Percentiles rank a stretch among this genome's conserved stretches.
phyloP scores from a whole-genome alignment of 148 eudicot genomes.

The Vaccinium vitisidaea region DNA sequence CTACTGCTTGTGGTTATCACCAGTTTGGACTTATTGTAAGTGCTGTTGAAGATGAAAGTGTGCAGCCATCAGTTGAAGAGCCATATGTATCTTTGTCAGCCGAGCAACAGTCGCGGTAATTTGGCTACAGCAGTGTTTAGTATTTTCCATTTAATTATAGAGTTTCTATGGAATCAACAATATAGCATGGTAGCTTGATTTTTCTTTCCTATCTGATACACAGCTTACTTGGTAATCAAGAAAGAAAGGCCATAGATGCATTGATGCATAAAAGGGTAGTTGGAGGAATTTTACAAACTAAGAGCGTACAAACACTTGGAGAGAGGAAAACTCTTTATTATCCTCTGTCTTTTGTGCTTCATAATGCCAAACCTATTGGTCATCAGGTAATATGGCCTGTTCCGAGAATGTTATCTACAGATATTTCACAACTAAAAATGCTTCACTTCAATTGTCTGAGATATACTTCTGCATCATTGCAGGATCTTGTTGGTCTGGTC shows the following conservation, averaged over 20 bases:
- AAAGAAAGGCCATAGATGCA: conserved; percentile 39
- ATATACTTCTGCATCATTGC: conserved; percentile 27
- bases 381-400: conserved; percentile 64
- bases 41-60: conserved; percentile 40
- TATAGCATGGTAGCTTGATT: conserved; percentile 4
- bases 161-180: not conserved
- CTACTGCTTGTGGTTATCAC: conserved; percentile 64
- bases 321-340: conserved; percentile 43
- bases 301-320: conserved; percentile 48
- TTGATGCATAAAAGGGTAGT: conserved; percentile 42
- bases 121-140: not conserved
- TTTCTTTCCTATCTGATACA: conserved; percentile 18
- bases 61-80: conserved; percentile 32
- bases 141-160: conserved; percentile 2
- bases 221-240: conserved; percentile 45
- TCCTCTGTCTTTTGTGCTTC: conserved; percentile 52
- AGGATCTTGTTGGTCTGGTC: conserved; percentile 93
- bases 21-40: conserved; percentile 79
- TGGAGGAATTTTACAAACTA: conserved; percentile 50
- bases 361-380: conserved; percentile 69
- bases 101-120: conserved; percentile 51
- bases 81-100: conserved; percentile 28
- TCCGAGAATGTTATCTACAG: not conserved
- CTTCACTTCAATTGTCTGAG: not conserved
- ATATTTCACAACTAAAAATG: not conserved